Conservation (phyloP, 1,284 basidiomycete species). For the Heimioporus retisporus region DNA sequence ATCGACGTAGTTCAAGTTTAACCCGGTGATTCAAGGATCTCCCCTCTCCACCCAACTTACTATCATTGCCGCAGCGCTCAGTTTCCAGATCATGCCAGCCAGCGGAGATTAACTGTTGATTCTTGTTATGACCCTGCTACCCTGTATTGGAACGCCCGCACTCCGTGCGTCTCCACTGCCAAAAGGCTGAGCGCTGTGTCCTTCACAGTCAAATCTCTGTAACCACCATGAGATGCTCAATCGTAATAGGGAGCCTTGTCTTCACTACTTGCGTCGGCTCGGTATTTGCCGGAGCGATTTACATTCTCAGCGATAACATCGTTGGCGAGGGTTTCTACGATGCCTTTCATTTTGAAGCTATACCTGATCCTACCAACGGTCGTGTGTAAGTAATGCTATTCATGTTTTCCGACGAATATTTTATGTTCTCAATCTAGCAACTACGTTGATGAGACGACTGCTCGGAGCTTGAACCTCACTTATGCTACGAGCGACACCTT, state of each 20-base stretch:
- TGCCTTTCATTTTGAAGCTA: slow-evolving; percentile 56
- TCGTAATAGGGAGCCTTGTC: slow-evolving; percentile 10
- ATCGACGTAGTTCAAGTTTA: no score
- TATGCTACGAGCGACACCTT: slow-evolving; percentile 58
- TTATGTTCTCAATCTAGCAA: slow-evolving; percentile 48
- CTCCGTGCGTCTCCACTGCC: no score
- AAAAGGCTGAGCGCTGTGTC: no score
- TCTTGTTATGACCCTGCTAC: no score
- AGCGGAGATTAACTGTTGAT: no score
- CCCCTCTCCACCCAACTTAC: no score
- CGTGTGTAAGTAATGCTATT: slow-evolving; percentile 50
- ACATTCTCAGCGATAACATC: slow-evolving; percentile 49
- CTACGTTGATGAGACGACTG: slow-evolving; percentile 61
- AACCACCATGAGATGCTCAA: slow-evolving; percentile 32
- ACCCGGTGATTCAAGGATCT: no score
- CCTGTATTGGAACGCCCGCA: no score
- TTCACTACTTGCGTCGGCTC: slow-evolving; percentile 25
- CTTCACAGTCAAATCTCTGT: no score
- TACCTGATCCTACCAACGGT: slow-evolving; percentile 58
- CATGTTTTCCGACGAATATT: neutral
- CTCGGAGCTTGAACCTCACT: slow-evolving; percentile 57
- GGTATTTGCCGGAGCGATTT: slow-evolving; percentile 46
- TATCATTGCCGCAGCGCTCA: no score
- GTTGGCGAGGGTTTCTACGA: slow-evolving; percentile 55
- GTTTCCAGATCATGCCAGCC: no score